Conservation (phyloP, 371 early-diverging fungal genomes). For the Mortierella sp. region DNA sequence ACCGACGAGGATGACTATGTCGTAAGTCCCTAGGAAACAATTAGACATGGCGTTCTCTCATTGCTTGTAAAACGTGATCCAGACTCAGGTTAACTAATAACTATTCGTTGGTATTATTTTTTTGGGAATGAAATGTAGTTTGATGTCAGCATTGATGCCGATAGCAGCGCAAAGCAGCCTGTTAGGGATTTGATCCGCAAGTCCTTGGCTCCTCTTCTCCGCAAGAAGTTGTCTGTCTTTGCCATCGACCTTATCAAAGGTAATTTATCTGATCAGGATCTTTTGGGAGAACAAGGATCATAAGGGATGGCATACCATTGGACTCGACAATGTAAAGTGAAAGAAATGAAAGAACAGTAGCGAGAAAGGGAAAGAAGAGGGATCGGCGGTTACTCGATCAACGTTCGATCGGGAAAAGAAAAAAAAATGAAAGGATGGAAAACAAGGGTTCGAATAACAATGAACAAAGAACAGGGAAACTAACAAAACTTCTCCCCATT, state of each 20-base stretch:
- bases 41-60: no score
- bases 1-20: constrained; percentile 86
- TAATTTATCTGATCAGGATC: constrained; percentile 44
- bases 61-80: background rate
- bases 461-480: background rate
- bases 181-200: constrained; percentile 83
- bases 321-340: background rate
- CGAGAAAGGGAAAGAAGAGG: no score
- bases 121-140: constrained; percentile 69
- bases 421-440: no score
- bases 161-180: constrained; percentile 68
- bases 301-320: background rate
- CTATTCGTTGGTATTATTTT: background rate
- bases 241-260: constrained; percentile 82
- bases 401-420: no score
- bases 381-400: no score
- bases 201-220: constrained; percentile 72
- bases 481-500: background rate
- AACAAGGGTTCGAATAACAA: background rate
- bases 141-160: constrained; percentile 78
- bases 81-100: background rate
- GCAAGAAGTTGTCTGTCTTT: constrained; percentile 76
- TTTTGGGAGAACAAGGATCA: no score
- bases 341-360: no score
- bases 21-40: constrained; percentile 59